phyloP scores from a whole-genome alignment of 257 asterid species.

The Plectranthus barbatus region DNA sequence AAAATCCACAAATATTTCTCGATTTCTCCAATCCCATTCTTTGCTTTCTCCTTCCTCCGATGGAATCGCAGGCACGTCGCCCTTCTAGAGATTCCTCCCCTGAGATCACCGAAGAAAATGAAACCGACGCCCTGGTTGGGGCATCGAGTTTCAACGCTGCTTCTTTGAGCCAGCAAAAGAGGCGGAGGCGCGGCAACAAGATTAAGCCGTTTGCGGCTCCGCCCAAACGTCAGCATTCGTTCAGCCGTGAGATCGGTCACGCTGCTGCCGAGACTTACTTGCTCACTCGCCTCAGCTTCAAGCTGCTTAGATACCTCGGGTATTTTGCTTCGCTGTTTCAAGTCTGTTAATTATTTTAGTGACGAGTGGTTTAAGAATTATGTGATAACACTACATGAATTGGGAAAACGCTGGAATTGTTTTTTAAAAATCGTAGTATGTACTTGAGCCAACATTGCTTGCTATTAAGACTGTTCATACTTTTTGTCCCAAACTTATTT shows the following conservation, averaged over 20 bases:
- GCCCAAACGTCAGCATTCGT: conserved; percentile 47
- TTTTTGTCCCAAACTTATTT: background rate
- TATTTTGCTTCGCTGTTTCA: conserved; percentile 10
- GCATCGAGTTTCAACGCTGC: conserved; percentile 32
- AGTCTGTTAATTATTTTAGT: background rate
- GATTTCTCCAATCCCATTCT: too few relatives aligned
- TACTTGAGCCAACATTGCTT: too few relatives aligned
- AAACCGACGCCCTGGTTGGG: conserved; percentile 23
- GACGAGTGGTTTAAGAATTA: background rate
- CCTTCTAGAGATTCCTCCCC: conserved; percentile 10
- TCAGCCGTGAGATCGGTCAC: conserved; percentile 68
- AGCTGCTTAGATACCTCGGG: conserved; percentile 92
- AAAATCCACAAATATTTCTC: background rate
- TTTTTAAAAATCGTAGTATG: conserved; percentile 8
- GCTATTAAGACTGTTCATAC: too few relatives aligned
- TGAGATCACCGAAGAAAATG: conserved; percentile 22
- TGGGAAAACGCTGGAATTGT: background rate
- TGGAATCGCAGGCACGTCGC: conserved; percentile 32
- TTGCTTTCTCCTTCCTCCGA: too few relatives aligned
- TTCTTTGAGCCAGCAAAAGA: conserved; percentile 19
- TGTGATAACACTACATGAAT: background rate
- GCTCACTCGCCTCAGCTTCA: conserved; percentile 73
- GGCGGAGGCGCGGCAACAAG: conserved; percentile 36
- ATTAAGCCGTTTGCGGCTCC: conserved; percentile 33
- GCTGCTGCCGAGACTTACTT: conserved; percentile 96